phyloP scores from a whole-genome alignment of 495 filamentous ascomycete genomes.

The Daldinia decipiens region DNA sequence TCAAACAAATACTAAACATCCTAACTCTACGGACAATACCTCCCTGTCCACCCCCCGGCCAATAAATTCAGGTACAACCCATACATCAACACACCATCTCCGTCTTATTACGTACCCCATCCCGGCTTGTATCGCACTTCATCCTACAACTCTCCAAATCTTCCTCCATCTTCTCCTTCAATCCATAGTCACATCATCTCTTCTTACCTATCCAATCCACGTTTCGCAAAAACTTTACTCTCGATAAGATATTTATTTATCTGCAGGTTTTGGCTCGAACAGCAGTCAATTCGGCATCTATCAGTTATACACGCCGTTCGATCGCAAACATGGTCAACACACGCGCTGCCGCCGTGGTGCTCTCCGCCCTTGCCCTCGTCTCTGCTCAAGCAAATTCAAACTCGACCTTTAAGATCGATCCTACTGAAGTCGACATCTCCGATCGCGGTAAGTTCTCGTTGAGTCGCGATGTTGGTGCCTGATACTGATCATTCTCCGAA shows the following conservation, averaged over 20 bases:
- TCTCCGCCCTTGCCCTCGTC: constrained; percentile 48
- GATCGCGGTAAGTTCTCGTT: constrained; percentile 38
- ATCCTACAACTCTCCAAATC: constrained; percentile 20
- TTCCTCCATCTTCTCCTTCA: constrained; percentile 27
- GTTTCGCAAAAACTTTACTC: constrained; percentile 24
- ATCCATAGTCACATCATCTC: constrained; percentile 13
- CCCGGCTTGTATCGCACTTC: constrained; percentile 22
- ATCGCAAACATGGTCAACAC: constrained; percentile 46
- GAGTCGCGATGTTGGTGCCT: not conserved
- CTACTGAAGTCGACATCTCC: constrained; percentile 35
- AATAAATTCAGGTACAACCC: constrained; percentile 39
- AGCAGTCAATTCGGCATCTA: constrained; percentile 21
- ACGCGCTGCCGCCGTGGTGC: constrained; percentile 45
- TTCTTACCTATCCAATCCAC: constrained; percentile 25
- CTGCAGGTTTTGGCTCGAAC: constrained; percentile 6
- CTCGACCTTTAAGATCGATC: constrained; percentile 50
- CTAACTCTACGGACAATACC: constrained; percentile 19
- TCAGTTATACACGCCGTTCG: constrained; percentile 10
- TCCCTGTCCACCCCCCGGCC: constrained; percentile 15
- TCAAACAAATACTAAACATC: constrained; percentile 35
- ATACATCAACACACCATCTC: constrained; percentile 3
- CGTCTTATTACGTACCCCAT: constrained; percentile 41
- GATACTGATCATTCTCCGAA: constrained; percentile 34
- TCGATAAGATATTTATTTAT: constrained; percentile 22
- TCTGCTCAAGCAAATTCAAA: constrained; percentile 50